phyloP scores from a whole-genome alignment of 1,284 basidiomycete genomes.

The Moniliella sp. region DNA sequence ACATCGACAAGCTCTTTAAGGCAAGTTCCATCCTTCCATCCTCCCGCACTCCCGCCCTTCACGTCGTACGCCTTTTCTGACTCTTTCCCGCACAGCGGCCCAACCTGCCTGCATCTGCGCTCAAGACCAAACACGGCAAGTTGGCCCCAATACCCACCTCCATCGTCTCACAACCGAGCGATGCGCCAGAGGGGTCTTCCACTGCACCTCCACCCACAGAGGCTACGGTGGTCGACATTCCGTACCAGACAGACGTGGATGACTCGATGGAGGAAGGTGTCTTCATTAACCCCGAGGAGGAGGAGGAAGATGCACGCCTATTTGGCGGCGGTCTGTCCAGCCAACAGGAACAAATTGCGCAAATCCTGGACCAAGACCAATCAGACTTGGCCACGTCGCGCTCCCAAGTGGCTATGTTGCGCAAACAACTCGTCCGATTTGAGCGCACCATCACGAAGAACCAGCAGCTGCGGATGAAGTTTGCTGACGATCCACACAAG shows the following conservation, averaged over 20 bases:
- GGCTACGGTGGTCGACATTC: neutral
- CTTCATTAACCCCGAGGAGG: constrained; percentile 15
- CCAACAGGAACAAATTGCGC: constrained; percentile 22
- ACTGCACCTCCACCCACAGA: neutral
- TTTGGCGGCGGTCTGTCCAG: constrained; percentile 26
- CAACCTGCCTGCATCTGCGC: constrained; percentile 15
- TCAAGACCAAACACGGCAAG: constrained; percentile 26
- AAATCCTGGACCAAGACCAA: constrained; percentile 17
- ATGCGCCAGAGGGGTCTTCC: constrained; percentile 1
- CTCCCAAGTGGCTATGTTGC: constrained; percentile 11
- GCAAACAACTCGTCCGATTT: constrained; percentile 55
- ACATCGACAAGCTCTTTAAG: constrained; percentile 30
- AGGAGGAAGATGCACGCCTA: constrained; percentile 26
- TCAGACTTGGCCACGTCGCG: neutral
- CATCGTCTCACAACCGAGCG: neutral
- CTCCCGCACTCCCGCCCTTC: neutral
- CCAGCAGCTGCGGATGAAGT: constrained; percentile 57
- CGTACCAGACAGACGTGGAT: constrained; percentile 3
- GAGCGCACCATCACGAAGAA: constrained; percentile 78
- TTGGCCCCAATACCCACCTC: constrained; percentile 3
- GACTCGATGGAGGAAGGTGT: constrained; percentile 4
- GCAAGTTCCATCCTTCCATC: constrained; percentile 2
- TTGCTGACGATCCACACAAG: constrained; percentile 24
- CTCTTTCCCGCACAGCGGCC: constrained; percentile 9
- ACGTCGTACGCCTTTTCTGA: neutral